Base-by-base conservation (phyloP, 2,329 filamentous ascomycete species). In the Aspergillus sp. region DNA sequence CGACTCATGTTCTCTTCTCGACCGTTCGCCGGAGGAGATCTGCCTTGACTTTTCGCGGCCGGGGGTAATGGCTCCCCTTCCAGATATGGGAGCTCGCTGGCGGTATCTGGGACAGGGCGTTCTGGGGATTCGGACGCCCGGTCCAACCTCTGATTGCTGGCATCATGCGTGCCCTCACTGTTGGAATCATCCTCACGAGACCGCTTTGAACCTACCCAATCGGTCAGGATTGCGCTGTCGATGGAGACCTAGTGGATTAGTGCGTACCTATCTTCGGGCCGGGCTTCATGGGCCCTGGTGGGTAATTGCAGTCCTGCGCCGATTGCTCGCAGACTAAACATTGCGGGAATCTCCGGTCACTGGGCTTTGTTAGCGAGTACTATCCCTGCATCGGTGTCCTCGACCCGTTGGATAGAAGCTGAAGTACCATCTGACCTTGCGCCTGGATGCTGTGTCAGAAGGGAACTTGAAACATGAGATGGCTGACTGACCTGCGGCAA, bases 181-280 rank as follows among this genome's bases (percentile, higher is more conserved):
- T 10, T 22, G 5, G 19, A 10, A 10, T 22, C 19, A 22, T 22
- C 19, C 10, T 22, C 19, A 22, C 19, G 19, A 22, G 19, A 22
- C 19, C 19, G 19, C 10, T 22, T 13, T 8, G 26, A 28, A 15
- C n/a, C 26, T 28, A 14, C 7, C 28, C 5, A 19, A 14, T 8
- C 10, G 17, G 15, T 13, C 16, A 22, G 12, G n/a, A 17, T 14
- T 16, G 13, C 26, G 12, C 28, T 24, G 10, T 20, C 31, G 20
- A 25, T 33, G 25, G 29, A 20, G 22, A 26, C 40, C 32, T 14
- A 35, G 31, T 6, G 31, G 31, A 10, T 34, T 14, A 35, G 31
- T 6, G 31, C 30, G 19, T 22, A 42, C 55, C 55, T 15, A 44
- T 43, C 35, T 55, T 55, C n/a, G 51, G 51, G 1, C 51, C 51